Percentiles rank a stretch among this genome's conserved stretches.
Conservation (phyloP, 257 asterid genomes). For the Lycium ferocissimum region DNA sequence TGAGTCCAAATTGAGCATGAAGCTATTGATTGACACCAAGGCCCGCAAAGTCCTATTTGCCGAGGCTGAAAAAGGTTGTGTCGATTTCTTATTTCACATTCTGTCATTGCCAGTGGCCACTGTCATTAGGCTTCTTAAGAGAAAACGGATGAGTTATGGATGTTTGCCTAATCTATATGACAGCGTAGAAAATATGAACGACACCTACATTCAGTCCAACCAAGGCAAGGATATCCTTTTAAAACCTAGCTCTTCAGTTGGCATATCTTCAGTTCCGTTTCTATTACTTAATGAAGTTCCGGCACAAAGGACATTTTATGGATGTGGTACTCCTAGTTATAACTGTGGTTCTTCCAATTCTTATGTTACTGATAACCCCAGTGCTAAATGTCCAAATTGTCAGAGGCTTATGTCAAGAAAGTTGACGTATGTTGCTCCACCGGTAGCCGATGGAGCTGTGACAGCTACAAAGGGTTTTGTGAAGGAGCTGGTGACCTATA, state of each 20-base stretch:
- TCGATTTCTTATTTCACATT: neutral
- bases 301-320: neutral
- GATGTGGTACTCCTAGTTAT: neutral
- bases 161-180: neutral
- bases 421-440: too few relatives aligned
- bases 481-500: slow-evolving; percentile 43
- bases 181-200: neutral
- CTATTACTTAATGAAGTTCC: neutral
- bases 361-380: too few relatives aligned
- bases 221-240: too few relatives aligned
- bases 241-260: neutral
- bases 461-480: slow-evolving; percentile 40
- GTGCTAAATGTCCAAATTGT: too few relatives aligned
- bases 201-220: neutral
- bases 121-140: neutral
- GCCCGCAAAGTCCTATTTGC: neutral
- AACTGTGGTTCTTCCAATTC: too few relatives aligned
- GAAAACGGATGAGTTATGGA: neutral
- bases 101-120: neutral
- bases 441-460: too few relatives aligned
- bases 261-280: neutral
- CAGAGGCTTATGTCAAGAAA: too few relatives aligned
- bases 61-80: neutral
- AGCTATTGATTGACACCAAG: neutral
- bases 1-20: neutral